Evolutionary conservation across 192 early-diverging fungal genomes (phyloP), one percentile per base, ranked within the genome.

Genomic region (Haplosporangium gracile): DNA sequence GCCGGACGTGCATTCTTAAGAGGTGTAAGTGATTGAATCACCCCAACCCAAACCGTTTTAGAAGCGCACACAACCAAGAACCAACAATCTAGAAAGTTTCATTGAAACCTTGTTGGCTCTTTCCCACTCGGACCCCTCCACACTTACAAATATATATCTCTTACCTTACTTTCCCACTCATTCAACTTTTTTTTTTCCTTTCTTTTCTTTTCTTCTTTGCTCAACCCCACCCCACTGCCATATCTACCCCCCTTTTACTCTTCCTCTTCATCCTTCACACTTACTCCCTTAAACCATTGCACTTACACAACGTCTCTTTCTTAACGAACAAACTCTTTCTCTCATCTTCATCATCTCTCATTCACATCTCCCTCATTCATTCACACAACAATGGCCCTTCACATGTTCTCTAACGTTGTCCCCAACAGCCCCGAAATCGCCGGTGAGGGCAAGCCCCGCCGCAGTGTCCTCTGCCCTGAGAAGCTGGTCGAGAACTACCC

Each of bases 391-490:
- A 77, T 78, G 68, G 36, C 68, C 29, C 9, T 70, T 18, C 74
- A 74, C 38, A 82, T 82, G 81, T 89, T 72, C 75, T 88, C 91
- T 2, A 85, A 88, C 7, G 91, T 91, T 45, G 89, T 90, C 1
- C 78, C 90, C 34, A 85, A 85, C 42, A 89, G 90, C 42, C 90
- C 91, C 6, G 85, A 89, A 9, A 71, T 92, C 78, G 55, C 88
- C 5, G 94, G 94, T n/a, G 93, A 94, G 72, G 89, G 89, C 18
- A 85, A 87, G 47, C 90, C 90, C 57, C 86, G 91, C 10, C 87
- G 90, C 26, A 89, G 93, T 77, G 79, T 89, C 60, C 82, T 88
- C 49, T 90, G 86, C 39, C 87, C 88, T 36, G 90, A 92, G 26
- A 85, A 82, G 29, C 88, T 95, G 32, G 68, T 92, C 36, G 65